phyloP scores from a whole-genome alignment of 495 filamentous ascomycete genomes.

The Staphylotrichum longicolle region DNA sequence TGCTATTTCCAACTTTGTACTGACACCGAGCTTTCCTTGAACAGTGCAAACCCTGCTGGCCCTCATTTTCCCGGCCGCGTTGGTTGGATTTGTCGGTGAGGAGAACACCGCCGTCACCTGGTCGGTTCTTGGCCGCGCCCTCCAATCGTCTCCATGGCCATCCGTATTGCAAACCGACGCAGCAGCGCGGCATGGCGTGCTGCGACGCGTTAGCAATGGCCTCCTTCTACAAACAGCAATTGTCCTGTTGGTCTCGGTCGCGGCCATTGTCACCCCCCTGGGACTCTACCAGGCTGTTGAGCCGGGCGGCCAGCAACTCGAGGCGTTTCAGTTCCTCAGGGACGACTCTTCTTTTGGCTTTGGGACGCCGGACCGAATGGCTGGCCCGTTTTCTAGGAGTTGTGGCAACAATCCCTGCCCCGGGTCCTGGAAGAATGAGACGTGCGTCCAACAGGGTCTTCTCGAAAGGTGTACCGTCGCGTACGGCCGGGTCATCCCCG shows the following conservation, averaged over 20 bases:
- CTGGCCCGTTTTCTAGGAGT: neutral
- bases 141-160: constrained; percentile 9
- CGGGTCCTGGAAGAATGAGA: constrained; percentile 8
- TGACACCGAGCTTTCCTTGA: neutral
- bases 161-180: constrained; percentile 6
- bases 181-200: constrained; percentile 7
- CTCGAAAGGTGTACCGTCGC: neutral
- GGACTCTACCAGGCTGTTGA: constrained; percentile 13
- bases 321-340: constrained; percentile 14
- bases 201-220: constrained; percentile 6
- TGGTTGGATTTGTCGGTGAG: neutral
- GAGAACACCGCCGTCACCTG: constrained; percentile 11
- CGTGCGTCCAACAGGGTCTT: constrained; percentile 4
- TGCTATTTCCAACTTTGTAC: neutral
- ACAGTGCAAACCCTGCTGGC: constrained; percentile 1
- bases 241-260: constrained; percentile 1
- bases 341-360: constrained; percentile 11
- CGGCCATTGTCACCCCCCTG: constrained; percentile 17
- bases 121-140: constrained; percentile 7
- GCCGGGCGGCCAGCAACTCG: neutral
- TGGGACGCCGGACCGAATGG: neutral
- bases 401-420: neutral
- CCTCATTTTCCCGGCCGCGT: constrained; percentile 3
- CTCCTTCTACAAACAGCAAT: constrained; percentile 1
- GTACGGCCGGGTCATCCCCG: constrained; percentile 11